Base-by-base conservation (phyloP, 768 basidiomycete species). In the Auriscalpium microsporum region DNA sequence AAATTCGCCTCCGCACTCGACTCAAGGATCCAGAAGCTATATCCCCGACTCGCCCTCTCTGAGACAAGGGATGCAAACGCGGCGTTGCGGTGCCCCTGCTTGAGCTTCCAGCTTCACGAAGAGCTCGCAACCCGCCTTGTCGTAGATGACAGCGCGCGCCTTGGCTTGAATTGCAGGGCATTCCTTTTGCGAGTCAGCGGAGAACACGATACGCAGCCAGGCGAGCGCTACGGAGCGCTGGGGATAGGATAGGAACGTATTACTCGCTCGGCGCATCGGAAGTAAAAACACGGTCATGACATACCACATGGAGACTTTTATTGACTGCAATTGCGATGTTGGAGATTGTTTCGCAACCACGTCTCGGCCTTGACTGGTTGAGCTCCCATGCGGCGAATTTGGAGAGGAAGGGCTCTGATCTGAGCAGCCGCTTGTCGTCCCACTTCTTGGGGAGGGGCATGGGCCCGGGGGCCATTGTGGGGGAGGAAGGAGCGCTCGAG, bases 391-490 rank as follows among this genome's bases (percentile, higher is more conserved):
- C 48, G 17, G 44, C 23, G 46, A 68, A 68, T 1, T n/a, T 16
- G 4, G 56, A 46, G 1, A 42, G 44, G 53, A 68, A 65, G 5
- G 66, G 67, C 45, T 67, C 63, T 38, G 64, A 59, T 6, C 62
- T 48, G 7, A 67, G 56, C 28, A 67, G 58, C 7, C 19, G 23
- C 35, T 23, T 45, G 54, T 68, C 67, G 17, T 46, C 19, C 47
- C 63, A 45, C 4, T 7, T 28, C 28, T 28, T 28, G 4, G 28
- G 28, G 28, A 28, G 28, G 28, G 28, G 28, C 28, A 28, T 28
- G 28, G 28, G 28, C 28, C 28, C 28, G 28, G 28, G 28, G 28
- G 28, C 28, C 28, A 28, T 28, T 4, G 7, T 28, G 28, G 28
- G 28, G 28, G 28, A 28, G 28, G 23, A 28, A 5, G 28, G 28